Evolutionary conservation across 2,329 filamentous ascomycete species (phyloP).

Genomic region (Chaetomium olivaceum): DNA sequence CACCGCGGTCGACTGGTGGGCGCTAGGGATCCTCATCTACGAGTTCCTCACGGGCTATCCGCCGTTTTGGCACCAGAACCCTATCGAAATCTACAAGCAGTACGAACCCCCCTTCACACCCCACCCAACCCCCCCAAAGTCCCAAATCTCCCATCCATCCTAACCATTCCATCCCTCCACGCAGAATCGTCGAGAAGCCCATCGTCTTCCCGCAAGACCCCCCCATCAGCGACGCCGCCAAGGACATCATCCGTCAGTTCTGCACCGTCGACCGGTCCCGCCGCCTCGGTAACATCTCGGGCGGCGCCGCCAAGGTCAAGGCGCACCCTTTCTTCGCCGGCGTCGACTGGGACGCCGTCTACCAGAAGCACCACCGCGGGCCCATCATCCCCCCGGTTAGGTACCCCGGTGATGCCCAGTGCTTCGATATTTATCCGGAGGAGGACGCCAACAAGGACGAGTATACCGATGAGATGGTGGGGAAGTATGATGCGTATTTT

Average conservation of each 20-base stretch:
- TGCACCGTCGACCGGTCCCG: conserved; percentile 79
- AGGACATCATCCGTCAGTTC: conserved; percentile 73
- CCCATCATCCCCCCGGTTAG: conserved; percentile 76
- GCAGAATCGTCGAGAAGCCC: conserved; percentile 75
- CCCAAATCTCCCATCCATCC: background rate
- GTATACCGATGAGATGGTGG: conserved; percentile 69
- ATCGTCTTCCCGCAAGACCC: conserved; percentile 72
- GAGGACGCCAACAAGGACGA: conserved; percentile 64
- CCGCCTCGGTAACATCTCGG: conserved; percentile 75
- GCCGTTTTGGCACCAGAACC: conserved; percentile 84
- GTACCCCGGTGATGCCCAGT: conserved; percentile 72
- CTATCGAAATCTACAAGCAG: conserved; percentile 84
- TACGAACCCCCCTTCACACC: conserved; percentile 38
- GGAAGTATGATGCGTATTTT: conserved; percentile 71
- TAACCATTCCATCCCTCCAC: background rate
- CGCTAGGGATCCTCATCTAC: conserved; percentile 78
- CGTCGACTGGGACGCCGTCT: conserved; percentile 73
- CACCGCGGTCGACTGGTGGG: conserved; percentile 84
- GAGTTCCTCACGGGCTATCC: conserved; percentile 84
- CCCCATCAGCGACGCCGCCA: conserved; percentile 64
- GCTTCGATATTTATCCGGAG: conserved; percentile 82
- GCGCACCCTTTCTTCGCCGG: conserved; percentile 72
- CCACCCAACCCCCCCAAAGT: background rate
- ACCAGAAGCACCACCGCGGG: conserved; percentile 62
- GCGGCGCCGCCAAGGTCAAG: conserved; percentile 71